A percentile compares a stretch with the other conserved stretches of the same genome.
Conservation (phyloP, 768 basidiomycete species). For the Rhizopogon sp. region DNA sequence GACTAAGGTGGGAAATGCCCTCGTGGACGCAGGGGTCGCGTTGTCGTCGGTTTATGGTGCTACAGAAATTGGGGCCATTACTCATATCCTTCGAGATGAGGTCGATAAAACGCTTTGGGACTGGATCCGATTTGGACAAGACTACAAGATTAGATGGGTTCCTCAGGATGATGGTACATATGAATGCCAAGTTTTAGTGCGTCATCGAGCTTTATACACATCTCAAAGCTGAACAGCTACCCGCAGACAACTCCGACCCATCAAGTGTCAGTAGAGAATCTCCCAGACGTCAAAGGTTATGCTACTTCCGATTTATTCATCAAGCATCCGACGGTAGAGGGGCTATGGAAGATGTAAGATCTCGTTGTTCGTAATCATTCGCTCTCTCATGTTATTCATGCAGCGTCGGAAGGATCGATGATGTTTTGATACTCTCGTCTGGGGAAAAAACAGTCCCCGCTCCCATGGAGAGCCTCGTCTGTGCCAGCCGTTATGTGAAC, state of each 20-base stretch:
- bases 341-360: conserved; percentile 37
- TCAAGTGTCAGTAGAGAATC: conserved; percentile 27
- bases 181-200: conserved; percentile 35
- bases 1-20: conserved; percentile 27
- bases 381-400: background rate
- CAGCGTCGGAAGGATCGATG: conserved; percentile 36
- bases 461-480: conserved; percentile 28
- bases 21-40: conserved; percentile 30
- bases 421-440: conserved; percentile 25
- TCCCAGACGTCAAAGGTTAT: conserved; percentile 35
- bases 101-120: conserved; percentile 28
- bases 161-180: conserved; percentile 31
- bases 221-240: background rate
- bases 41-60: conserved; percentile 30
- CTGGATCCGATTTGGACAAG: conserved; percentile 23
- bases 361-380: background rate
- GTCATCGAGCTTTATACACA: background rate
- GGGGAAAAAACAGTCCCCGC: conserved; percentile 30
- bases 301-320: conserved; percentile 39
- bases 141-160: conserved; percentile 26
- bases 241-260: conserved; percentile 24
- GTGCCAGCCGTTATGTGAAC: conserved; percentile 14
- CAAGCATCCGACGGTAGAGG: conserved; percentile 36
- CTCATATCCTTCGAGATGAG: conserved; percentile 2
- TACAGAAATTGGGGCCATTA: conserved; percentile 30